Percentiles rank a stretch among this genome's conserved stretches.
Conservation (phyloP, 2,329 filamentous ascomycete genomes). For the Xylariomycetidae sp. region DNA sequence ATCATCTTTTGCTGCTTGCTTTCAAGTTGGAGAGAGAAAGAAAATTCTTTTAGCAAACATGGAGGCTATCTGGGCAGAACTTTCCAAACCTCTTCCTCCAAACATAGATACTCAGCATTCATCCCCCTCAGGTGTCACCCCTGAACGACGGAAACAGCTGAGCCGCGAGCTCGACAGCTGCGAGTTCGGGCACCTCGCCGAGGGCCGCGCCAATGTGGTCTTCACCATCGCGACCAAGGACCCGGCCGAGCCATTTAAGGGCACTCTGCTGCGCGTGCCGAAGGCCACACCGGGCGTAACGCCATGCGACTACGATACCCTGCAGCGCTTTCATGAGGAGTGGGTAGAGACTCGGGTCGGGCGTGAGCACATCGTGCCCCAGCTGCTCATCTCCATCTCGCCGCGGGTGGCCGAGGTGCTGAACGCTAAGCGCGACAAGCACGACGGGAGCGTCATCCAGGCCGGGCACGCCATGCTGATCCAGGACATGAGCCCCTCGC, state of each 20-base stretch:
- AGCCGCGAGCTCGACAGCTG: constrained; percentile 14
- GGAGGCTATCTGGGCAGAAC: no score
- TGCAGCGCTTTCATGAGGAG: constrained; percentile 44
- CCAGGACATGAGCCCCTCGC: constrained; percentile 61
- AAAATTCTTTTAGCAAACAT: no score
- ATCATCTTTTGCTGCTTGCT: no score
- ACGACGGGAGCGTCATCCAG: constrained; percentile 45
- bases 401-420: constrained; percentile 47
- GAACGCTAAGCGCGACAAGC: constrained; percentile 44
- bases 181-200: constrained; percentile 44
- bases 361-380: constrained; percentile 27
- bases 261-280: constrained; percentile 56
- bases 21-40: no score
- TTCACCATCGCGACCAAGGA: constrained; percentile 51
- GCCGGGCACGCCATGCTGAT: constrained; percentile 65
- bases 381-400: constrained; percentile 23
- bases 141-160: constrained; percentile 14
- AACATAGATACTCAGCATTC: no score
- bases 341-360: constrained; percentile 47
- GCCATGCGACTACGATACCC: constrained; percentile 37
- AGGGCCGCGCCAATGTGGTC: constrained; percentile 75
- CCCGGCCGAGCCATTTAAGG: constrained; percentile 29
- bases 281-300: constrained; percentile 47
- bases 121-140: no score
- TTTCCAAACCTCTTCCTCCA: no score